Evolutionary conservation across 345 rosid genomes (phyloP).

Genomic region (Hibiscus tridactylites): DNA sequence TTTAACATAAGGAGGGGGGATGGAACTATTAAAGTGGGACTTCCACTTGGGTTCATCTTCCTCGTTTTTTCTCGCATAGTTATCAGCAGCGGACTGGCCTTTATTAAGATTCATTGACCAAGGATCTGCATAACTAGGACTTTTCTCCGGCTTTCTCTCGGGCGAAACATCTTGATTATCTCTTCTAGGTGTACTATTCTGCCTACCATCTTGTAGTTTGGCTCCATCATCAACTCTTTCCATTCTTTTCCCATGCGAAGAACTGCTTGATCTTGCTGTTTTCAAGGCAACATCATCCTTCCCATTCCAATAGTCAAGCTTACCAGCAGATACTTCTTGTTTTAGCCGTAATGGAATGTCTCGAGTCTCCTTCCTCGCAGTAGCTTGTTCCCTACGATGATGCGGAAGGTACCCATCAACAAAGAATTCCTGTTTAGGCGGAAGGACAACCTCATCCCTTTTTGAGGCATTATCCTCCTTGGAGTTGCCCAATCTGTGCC

Average conservation of each 20-base stretch:
- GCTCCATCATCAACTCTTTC: slow-evolving; percentile 21
- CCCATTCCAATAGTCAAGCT: slow-evolving; percentile 24
- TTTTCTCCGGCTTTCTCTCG: slow-evolving; percentile 17
- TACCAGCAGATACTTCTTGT: slow-evolving; percentile 30
- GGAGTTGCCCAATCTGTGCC: slow-evolving; percentile 19
- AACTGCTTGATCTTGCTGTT: slow-evolving; percentile 37
- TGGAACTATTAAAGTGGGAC: slow-evolving; percentile 29
- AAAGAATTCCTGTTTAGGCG: slow-evolving; percentile 19
- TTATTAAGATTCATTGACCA: slow-evolving; percentile 24
- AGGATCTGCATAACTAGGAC: slow-evolving; percentile 18
- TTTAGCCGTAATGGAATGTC: slow-evolving; percentile 26
- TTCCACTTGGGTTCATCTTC: slow-evolving; percentile 36
- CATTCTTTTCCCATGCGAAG: slow-evolving; percentile 30
- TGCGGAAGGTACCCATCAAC: slow-evolving; percentile 24
- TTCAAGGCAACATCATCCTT: slow-evolving; percentile 36
- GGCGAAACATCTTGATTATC: slow-evolving; percentile 16
- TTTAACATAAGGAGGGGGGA: slow-evolving; percentile 79
- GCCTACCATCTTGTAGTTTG: slow-evolving; percentile 30
- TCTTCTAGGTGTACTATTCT: slow-evolving; percentile 26
- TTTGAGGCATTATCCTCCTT: slow-evolving; percentile 20
- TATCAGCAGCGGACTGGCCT: slow-evolving; percentile 15
- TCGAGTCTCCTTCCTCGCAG: slow-evolving; percentile 21
- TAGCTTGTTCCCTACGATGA: slow-evolving; percentile 18
- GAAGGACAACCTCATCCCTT: slow-evolving; percentile 17
- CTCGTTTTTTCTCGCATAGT: slow-evolving; percentile 23